Evolutionary conservation across 345 rosid species (phyloP), one percentile per base, ranked within the genome.

Genomic region (Rhizophora mangle): DNA sequence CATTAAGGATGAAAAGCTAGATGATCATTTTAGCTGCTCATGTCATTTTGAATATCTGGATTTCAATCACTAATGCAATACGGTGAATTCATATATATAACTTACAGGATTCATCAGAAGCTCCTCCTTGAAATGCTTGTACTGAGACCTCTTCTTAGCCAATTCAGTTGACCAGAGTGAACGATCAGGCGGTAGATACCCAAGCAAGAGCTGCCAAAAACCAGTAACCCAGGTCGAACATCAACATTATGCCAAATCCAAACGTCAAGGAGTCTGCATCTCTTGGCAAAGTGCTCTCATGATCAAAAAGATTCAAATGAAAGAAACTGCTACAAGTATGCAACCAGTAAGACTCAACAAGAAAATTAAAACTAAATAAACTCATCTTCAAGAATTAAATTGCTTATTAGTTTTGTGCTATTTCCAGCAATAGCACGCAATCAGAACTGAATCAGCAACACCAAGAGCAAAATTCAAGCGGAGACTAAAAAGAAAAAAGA

Each of bases 81-180:
- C 18, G 53, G 43, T 32, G 52, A 43, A 75, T 43, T 5, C 4
- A 21, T 1, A 43, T 60, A 71, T 53, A 29, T 49, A 34, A 79
- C 95, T 81, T 85, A 94, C 98, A 79, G 98, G 98, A 66, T 94
- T 94, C 90, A 91, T 88, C 71, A 94, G 76, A 69, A 94, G 96
- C 74, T 94, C 98, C 13, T 85, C 91, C 78, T 91, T 94, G 72
- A 94, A 91, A 68, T 82, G 90, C 82, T 77, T 86, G 86, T 89
- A 94, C 82, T 94, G 97, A 43, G 90, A 82, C 80, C 98, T 87
- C 81, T 81, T 94, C 86, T 87, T 94, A 51, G 93, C 83, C 77
- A 94, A 74, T 73, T 94, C 98, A 64, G 88, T 78, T 9, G 85
- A 79, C 97, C 98, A 94, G 11, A 86, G 81, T 16, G 81, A 82